A percentile compares a stretch with the other conserved stretches of the same genome.
These are phyloP conservation scores for Calonectria naviculata DNA, from an alignment of 2,329 filamentous ascomycete species.

Conservation along the genomic window DNA sequence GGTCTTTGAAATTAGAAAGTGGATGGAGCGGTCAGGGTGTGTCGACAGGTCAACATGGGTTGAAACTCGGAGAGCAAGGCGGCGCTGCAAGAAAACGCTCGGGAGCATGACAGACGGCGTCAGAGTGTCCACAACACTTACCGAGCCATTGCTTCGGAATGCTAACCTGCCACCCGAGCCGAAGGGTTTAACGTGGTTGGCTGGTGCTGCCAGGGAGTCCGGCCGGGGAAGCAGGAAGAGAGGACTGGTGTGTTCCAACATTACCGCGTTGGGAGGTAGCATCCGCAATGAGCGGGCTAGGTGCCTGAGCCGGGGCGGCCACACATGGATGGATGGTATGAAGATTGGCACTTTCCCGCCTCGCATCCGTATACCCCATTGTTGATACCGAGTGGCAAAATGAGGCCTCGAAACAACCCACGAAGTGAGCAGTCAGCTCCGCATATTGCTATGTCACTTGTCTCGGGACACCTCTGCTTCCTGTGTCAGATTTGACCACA, in stretches of 20 bases:
- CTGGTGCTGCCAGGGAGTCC: conserved; percentile 13
- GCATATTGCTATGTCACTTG: neutral
- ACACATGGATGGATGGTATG: neutral
- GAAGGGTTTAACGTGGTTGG: conserved; percentile 28
- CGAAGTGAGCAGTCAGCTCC: neutral
- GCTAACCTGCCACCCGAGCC: conserved; percentile 31
- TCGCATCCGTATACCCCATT: neutral
- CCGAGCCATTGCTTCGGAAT: conserved; percentile 41
- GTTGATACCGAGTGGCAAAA: neutral
- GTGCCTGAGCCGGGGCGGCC: conserved; percentile 4
- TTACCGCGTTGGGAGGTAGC: conserved; percentile 18
- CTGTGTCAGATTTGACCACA: conserved; percentile 8
- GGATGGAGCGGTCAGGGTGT: conserved; percentile 14
- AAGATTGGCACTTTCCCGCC: neutral
- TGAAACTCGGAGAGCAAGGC: conserved; percentile 28
- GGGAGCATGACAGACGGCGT: conserved; percentile 7
- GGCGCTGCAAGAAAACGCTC: conserved; percentile 28
- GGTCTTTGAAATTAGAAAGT: conserved; percentile 2
- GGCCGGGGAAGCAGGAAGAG: conserved; percentile 34
- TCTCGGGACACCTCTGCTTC: neutral
- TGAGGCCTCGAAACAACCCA: neutral
- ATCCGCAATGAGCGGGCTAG: conserved; percentile 17
- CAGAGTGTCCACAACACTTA: conserved; percentile 23
- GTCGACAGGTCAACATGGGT: conserved; percentile 14
- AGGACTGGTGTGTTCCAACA: conserved; percentile 14